Evolutionary conservation across 202 grass and related monocot species (phyloP).

Genomic region (Miscanthus sacchariflorus): DNA sequence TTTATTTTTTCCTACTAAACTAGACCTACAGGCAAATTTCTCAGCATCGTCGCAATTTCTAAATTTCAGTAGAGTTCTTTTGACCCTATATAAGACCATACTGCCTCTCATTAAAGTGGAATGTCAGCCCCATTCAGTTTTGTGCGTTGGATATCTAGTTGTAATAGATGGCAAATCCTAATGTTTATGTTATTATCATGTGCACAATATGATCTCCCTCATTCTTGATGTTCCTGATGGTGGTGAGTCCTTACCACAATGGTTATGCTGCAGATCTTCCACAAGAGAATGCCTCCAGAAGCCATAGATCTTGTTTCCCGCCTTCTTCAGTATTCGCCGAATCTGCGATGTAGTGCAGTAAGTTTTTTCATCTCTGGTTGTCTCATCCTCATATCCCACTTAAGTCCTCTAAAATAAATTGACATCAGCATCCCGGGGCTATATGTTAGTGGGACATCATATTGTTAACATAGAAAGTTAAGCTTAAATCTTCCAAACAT

Average conservation of each 20-base stretch:
- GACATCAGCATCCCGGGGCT: neutral
- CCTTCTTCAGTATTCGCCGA: conserved; percentile 52
- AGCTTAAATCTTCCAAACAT: neutral
- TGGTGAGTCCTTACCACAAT: conserved; percentile 12
- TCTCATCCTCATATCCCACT: neutral
- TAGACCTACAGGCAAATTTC: neutral
- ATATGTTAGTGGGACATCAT: neutral
- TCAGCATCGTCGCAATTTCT: neutral
- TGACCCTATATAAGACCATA: neutral
- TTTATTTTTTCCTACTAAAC: neutral
- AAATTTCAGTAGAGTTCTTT: neutral
- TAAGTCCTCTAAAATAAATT: neutral
- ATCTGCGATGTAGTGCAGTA: conserved; percentile 53
- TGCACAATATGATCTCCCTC: neutral
- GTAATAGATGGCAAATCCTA: neutral
- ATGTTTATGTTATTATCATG: neutral
- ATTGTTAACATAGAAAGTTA: neutral
- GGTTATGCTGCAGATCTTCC: conserved; percentile 48
- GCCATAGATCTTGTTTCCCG: conserved; percentile 57
- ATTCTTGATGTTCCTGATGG: neutral
- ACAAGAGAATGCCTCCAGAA: conserved; percentile 60
- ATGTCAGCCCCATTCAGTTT: neutral
- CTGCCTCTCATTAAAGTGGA: neutral
- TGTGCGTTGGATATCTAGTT: neutral
- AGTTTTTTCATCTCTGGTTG: conserved; percentile 33